Conservation (phyloP, 768 basidiomycete genomes). For the Pisolithus sp. region DNA sequence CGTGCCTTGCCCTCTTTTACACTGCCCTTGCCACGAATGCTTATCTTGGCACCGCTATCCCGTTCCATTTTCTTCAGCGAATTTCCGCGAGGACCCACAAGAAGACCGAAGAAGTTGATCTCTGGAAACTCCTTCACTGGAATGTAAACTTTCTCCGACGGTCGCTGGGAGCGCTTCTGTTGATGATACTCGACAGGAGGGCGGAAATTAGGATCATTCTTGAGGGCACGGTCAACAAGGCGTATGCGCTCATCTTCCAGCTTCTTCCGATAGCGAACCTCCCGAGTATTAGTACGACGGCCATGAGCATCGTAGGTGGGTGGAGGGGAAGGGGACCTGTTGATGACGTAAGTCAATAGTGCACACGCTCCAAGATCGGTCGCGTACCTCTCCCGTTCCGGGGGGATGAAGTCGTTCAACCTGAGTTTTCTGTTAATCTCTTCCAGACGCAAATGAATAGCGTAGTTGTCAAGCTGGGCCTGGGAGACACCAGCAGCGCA, state of each 20-base stretch:
- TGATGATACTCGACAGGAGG: slow-evolving; percentile 96
- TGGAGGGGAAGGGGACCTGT: slow-evolving; percentile 90
- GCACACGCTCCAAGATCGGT: not conserved
- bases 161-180: slow-evolving; percentile 87
- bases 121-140: slow-evolving; percentile 99
- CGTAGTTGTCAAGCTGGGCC: slow-evolving; percentile 95
- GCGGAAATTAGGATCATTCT: slow-evolving; percentile 95
- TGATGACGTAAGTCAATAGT: slow-evolving; percentile 12
- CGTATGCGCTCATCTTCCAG: slow-evolving; percentile 87
- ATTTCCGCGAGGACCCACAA: slow-evolving; percentile 97
- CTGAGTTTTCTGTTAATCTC: slow-evolving; percentile 96
- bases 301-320: slow-evolving; percentile 97
- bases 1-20: slow-evolving; percentile 98
- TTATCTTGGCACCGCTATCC: slow-evolving; percentile 96
- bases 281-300: slow-evolving; percentile 96
- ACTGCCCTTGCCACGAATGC: slow-evolving; percentile 95
- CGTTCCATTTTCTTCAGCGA: slow-evolving; percentile 99
- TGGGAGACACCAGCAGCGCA: slow-evolving; percentile 90
- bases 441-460: slow-evolving; percentile 90
- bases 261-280: slow-evolving; percentile 96
- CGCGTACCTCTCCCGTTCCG: slow-evolving; percentile 84
- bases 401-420: slow-evolving; percentile 91
- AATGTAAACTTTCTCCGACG: slow-evolving; percentile 98
- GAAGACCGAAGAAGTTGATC: slow-evolving; percentile 98
- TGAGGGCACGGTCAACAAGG: slow-evolving; percentile 94